A percentile compares a stretch with the other conserved stretches of the same genome.
Conservation (phyloP, 2,329 filamentous ascomycete species). For the Neobulgaria alba region DNA sequence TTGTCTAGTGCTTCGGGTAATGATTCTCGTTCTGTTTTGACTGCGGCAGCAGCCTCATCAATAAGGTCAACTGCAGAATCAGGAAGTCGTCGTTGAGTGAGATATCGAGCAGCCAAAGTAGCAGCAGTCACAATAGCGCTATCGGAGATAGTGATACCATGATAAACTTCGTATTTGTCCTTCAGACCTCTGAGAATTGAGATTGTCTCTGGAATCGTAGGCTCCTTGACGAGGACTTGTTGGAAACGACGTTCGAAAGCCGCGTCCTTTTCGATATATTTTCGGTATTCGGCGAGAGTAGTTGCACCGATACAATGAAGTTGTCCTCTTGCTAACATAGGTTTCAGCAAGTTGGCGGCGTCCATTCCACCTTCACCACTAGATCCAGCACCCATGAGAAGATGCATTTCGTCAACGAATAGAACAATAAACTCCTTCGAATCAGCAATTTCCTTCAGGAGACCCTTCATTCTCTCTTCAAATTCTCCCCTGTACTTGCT, state of each 20-base stretch:
- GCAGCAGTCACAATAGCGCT: slow-evolving; percentile 85
- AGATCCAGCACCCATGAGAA: slow-evolving; percentile 93
- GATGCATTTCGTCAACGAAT: slow-evolving; percentile 97
- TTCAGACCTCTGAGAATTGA: slow-evolving; percentile 98
- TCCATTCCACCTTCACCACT: slow-evolving; percentile 98
- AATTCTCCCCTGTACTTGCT: slow-evolving; percentile 99
- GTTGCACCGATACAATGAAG: slow-evolving; percentile 97
- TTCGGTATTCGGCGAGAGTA: slow-evolving; percentile 89
- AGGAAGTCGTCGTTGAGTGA: slow-evolving; percentile 82
- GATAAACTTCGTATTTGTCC: slow-evolving; percentile 96
- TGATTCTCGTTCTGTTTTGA: slow-evolving; percentile 89
- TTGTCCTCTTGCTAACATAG: slow-evolving; percentile 93
- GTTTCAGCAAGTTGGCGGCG: slow-evolving; percentile 93
- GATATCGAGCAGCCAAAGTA: slow-evolving; percentile 86
- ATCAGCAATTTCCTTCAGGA: slow-evolving; percentile 91
- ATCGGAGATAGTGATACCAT: slow-evolving; percentile 94
- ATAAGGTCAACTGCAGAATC: slow-evolving; percentile 96
- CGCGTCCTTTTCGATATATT: slow-evolving; percentile 98
- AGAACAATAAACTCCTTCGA: slow-evolving; percentile 95
- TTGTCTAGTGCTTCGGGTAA: slow-evolving; percentile 95
- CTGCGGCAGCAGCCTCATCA: slow-evolving; percentile 94
- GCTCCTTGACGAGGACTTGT: slow-evolving; percentile 95
- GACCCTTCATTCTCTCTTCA: slow-evolving; percentile 98
- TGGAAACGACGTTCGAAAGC: slow-evolving; percentile 98
- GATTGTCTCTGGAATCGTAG: slow-evolving; percentile 77